Conservation (phyloP, 2,329 filamentous ascomycete species). For the Alternaria infectoria region DNA sequence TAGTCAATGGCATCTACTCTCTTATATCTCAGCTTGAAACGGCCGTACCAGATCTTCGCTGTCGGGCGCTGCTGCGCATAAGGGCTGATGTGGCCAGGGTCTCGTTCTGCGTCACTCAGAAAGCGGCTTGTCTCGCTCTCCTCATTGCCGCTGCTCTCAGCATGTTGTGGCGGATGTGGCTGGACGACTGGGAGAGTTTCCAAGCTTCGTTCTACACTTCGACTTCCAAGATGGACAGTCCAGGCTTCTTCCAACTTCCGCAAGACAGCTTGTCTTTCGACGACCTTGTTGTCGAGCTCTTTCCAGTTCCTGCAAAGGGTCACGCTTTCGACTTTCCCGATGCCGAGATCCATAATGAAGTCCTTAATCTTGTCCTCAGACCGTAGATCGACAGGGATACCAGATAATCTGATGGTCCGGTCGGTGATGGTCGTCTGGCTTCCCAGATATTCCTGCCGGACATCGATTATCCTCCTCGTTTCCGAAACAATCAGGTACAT, state of each 20-base stretch:
- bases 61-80: constrained; percentile 65
- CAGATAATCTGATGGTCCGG: constrained; percentile 87
- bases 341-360: constrained; percentile 84
- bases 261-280: constrained; percentile 68
- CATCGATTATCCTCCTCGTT: constrained; percentile 82
- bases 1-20: constrained; percentile 92
- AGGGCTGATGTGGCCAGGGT: constrained; percentile 50
- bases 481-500: constrained; percentile 83
- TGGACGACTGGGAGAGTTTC: constrained; percentile 60
- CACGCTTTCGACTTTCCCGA: constrained; percentile 88
- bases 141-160: constrained; percentile 35
- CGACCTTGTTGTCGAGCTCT: constrained; percentile 76
- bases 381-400: constrained; percentile 79
- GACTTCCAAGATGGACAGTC: constrained; percentile 74
- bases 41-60: constrained; percentile 78
- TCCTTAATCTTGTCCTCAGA: constrained; percentile 84
- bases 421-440: constrained; percentile 96
- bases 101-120: constrained; percentile 57
- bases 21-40: constrained; percentile 72
- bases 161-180: constrained; percentile 48
- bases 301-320: constrained; percentile 88
- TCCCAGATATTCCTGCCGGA: constrained; percentile 89
- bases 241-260: constrained; percentile 82
- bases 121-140: constrained; percentile 66
- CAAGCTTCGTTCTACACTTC: constrained; percentile 55